Conservation (phyloP, 2,329 filamentous ascomycete species). For the Botrytis deweyae region DNA sequence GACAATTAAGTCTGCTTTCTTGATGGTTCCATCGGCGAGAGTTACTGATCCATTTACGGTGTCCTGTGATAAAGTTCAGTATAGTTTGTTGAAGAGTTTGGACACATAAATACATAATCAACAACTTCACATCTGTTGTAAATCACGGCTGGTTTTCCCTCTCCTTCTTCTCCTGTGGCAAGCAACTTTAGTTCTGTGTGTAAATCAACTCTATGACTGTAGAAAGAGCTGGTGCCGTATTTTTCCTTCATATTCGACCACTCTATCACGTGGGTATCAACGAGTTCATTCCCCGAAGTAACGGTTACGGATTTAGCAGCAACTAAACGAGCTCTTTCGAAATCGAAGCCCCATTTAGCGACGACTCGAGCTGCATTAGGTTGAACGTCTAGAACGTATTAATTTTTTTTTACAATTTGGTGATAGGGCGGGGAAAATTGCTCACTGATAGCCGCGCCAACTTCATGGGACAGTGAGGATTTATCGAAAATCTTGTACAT, state of each 20-base stretch:
- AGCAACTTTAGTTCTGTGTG: conserved; percentile 52
- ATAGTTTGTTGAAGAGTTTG: not conserved
- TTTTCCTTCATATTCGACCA: conserved; percentile 23
- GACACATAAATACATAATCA: conserved; percentile 23
- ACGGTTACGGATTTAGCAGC: conserved; percentile 41
- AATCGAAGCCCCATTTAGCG: conserved; percentile 45
- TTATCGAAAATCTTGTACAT: conserved; percentile 51
- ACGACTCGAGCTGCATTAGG: conserved; percentile 62
- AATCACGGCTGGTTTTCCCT: conserved; percentile 41
- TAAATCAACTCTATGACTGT: conserved; percentile 53
- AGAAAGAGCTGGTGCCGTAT: conserved; percentile 47
- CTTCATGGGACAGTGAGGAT: conserved; percentile 54
- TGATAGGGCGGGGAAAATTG: not conserved
- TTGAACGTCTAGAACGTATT: conserved; percentile 44
- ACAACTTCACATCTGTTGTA: conserved; percentile 45
- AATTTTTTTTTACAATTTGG: not conserved
- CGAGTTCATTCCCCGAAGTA: conserved; percentile 27
- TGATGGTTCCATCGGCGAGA: conserved; percentile 46
- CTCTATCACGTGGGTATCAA: conserved; percentile 24
- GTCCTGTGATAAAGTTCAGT: conserved; percentile 17
- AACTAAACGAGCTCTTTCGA: conserved; percentile 43
- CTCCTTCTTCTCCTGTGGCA: conserved; percentile 44
- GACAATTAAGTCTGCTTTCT: conserved; percentile 51
- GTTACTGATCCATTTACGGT: conserved; percentile 42
- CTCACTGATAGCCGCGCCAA: conserved; percentile 55